phyloP scores from a whole-genome alignment of 306 rosid species.

The Nissolia schottii region DNA sequence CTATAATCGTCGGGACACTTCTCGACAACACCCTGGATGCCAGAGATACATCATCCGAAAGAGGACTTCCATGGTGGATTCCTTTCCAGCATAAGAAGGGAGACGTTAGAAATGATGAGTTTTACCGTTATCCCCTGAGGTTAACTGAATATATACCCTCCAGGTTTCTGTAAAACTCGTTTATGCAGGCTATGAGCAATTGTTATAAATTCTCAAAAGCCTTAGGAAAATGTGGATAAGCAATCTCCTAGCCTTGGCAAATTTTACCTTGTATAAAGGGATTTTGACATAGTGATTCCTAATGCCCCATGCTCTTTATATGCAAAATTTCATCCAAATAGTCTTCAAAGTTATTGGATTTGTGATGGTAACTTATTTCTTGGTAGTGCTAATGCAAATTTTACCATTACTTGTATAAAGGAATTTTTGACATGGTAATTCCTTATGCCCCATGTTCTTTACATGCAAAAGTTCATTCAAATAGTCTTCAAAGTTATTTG shows the following conservation, averaged over 20 bases:
- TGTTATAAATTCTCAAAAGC: background rate
- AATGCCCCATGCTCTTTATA: no score
- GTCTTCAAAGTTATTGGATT: no score
- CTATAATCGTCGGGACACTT: constrained; percentile 72
- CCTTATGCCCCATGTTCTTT: no score
- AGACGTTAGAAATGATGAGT: constrained; percentile 71
- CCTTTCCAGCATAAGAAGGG: constrained; percentile 79
- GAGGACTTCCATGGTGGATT: constrained; percentile 87
- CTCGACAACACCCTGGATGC: constrained; percentile 81
- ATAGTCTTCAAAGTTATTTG: no score
- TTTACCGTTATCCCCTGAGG: constrained; percentile 65
- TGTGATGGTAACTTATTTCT: no score
- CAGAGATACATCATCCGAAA: constrained; percentile 32
- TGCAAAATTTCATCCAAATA: no score
- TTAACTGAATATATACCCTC: constrained; percentile 58
- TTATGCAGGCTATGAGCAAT: constrained; percentile 7
- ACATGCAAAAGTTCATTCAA: no score
- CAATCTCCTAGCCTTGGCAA: constrained; percentile 6
- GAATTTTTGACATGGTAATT: no score
- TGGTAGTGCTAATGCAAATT: no score
- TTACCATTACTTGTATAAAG: no score
- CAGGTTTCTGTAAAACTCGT: constrained; percentile 47
- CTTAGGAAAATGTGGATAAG: constrained; percentile 15
- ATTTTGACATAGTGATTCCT: no score
- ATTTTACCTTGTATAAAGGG: no score